Conservation (phyloP, 2,329 filamentous ascomycete species). For the Penicillium sp. region DNA sequence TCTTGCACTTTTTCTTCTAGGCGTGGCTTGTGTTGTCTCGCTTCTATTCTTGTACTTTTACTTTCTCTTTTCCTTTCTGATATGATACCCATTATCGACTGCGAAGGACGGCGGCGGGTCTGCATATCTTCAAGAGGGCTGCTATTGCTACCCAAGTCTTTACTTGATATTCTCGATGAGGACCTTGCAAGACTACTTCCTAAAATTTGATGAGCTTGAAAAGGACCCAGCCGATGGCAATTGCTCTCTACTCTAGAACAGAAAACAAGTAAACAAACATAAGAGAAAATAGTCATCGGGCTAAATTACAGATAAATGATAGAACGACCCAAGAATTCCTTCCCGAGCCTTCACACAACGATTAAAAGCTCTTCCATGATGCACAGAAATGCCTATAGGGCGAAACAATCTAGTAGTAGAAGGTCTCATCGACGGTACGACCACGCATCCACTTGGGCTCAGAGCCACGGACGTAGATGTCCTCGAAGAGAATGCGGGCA, state of each 20-base stretch:
- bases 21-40: neutral
- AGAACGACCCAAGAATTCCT: conserved; percentile 21
- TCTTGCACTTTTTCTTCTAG: neutral
- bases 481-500: conserved; percentile 84
- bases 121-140: neutral
- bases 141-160: neutral
- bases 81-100: conserved; percentile 22
- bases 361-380: conserved; percentile 15
- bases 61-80: neutral
- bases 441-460: conserved; percentile 88
- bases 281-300: conserved; percentile 31
- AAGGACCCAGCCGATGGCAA: conserved; percentile 17
- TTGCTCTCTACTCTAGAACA: conserved; percentile 28
- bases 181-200: neutral
- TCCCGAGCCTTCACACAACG: conserved; percentile 6
- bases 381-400: conserved; percentile 7
- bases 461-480: conserved; percentile 86
- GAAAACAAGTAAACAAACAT: conserved; percentile 25
- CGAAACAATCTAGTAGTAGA: conserved; percentile 60
- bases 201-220: neutral
- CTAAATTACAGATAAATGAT: conserved; percentile 41
- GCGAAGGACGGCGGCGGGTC: neutral
- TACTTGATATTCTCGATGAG: neutral
- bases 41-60: neutral
- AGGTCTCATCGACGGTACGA: conserved; percentile 87